Evolutionary conservation across 2,329 filamentous ascomycete genomes (phyloP), one percentile per base, ranked within the genome.

Genomic region (Orbilia ellipsospora): DNA sequence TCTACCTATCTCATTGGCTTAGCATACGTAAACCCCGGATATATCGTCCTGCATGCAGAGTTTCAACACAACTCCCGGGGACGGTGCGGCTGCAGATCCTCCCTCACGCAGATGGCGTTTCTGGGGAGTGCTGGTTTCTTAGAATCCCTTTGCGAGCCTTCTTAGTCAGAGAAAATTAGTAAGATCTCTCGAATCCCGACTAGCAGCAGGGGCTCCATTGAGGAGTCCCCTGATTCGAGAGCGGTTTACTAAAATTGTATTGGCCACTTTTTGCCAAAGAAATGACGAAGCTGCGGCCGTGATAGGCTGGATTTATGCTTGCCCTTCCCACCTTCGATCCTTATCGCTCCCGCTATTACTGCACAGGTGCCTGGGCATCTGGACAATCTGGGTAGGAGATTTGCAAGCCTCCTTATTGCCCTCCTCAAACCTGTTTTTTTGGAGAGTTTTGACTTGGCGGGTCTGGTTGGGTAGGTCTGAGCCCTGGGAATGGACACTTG

Each of bases 261-360:
- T 59, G 51, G 63, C 48, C 61, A 51, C 44, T 28, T 50, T 28
- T 45, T 16, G 31, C 36, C 31, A 20, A n/a, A 36, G 31, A 36
- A 44, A 10, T 54, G 26, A 44, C 26, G 36, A 62, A 42, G 54
- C 66, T 67, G 61, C 62, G 57, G 44, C 44, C 28, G 52, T 59
- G 69, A 66, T 66, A 66, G 69, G 69, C 42, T 64, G 54, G 68
- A 48, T 63, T 51, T 44, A 23, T 16, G 16, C 16, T 48, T 52
- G 52, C 6, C 13, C 18, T 52, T 55, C 52, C 4, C 52, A 31
- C 52, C 52, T 36, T 13, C 23, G 51, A 63, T 65, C 70, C 62
- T 74, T 68, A 74, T 74, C 70, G 70, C 70, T 74, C 44, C 51
- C 56, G 70, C 70, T 74, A 67, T 65, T 55, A 55, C 18, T 55